Base-by-base conservation (phyloP, 2,329 filamentous ascomycete species). In the Alternaria ventricosa region DNA sequence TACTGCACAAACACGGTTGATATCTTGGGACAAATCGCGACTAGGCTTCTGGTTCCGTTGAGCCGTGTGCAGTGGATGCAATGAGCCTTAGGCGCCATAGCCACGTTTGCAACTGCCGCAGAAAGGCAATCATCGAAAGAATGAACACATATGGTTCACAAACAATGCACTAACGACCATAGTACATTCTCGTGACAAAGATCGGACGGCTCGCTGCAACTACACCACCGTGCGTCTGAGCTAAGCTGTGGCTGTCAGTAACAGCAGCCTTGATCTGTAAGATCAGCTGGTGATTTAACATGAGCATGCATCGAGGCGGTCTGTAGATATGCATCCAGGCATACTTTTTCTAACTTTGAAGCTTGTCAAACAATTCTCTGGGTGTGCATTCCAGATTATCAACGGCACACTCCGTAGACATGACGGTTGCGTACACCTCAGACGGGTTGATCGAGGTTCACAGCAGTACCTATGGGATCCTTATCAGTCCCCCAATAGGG, bases 11-110 rank as follows among this genome's bases (percentile, higher is more conserved):
- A 58, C 27, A 27, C 28, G 22, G 46, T 30, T 53, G 45, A 23
- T 33, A 60, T 47, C 50, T 55, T 56, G 58, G 53, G 47, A 60
- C 58, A 56, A 23, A 46, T 55, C n/a, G 23, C 51, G 15, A 44
- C 33, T 54, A 43, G 50, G 56, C 56, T 53, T 20, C 22, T 41
- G 25, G 25, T 56, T 56, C 43, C 44, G 44, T 33, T 60, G 51
- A 41, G 53, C 58, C 51, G 58, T 60, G 50, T 13, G 27, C 51
- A 25, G 22, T 44, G 53, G 44, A 47, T 28, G 51, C 28, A 36
- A 28, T 50, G 33, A 27, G 49, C 23, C 44, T 25, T 33, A 20
- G 45, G 27, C 51, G 45, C 45, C 25, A 28, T 25, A 55, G 53
- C 59, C 46, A 57, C 20, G 36, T n/a, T 45, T 41, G 28, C 36